Conservation (phyloP, 2,329 filamentous ascomycete species). For the Myotisia sp. region DNA sequence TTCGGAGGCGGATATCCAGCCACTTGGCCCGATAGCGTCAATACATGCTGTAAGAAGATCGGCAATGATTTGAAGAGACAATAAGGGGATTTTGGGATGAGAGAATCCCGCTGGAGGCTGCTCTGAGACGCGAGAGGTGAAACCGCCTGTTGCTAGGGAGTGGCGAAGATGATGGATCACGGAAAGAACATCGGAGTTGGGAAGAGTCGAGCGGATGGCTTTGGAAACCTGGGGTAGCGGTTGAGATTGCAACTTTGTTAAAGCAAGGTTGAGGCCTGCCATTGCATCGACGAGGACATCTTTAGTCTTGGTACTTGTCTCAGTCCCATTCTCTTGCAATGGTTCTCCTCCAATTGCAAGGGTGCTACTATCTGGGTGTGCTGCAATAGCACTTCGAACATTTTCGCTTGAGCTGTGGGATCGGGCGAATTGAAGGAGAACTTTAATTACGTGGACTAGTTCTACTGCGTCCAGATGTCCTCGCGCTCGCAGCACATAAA, state of each 20-base stretch:
- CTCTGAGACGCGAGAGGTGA: conserved; percentile 30
- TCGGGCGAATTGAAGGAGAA: conserved; percentile 27
- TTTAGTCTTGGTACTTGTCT: conserved; percentile 3
- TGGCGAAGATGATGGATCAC: conserved; percentile 31
- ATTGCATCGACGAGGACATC: conserved; percentile 24
- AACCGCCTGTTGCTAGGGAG: conserved; percentile 29
- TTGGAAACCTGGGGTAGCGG: conserved; percentile 19
- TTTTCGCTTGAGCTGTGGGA: conserved; percentile 21
- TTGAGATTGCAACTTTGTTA: conserved; percentile 25
- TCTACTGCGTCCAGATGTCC: conserved; percentile 25
- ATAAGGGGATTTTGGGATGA: conserved; percentile 23
- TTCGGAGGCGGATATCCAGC: conserved; percentile 30
- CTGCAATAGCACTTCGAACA: conserved; percentile 20
- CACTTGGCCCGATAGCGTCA: conserved; percentile 35
- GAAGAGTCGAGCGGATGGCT: conserved; percentile 26
- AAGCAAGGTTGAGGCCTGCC: conserved; percentile 24
- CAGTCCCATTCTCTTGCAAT: conserved; percentile 1
- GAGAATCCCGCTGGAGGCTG: conserved; percentile 24
- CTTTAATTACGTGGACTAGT: conserved; percentile 26
- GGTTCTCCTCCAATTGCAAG: too few relatives aligned
- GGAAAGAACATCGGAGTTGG: conserved; percentile 26
- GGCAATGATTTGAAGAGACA: conserved; percentile 27
- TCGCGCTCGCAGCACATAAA: conserved; percentile 24
- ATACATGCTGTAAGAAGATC: conserved; percentile 32
- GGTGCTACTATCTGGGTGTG: conserved; percentile 7